A percentile compares a stretch with the other conserved stretches of the same genome.
These are phyloP conservation scores for Chlorella sp. DNA, from an alignment of 139 green algal species.

Conservation along the genomic window DNA sequence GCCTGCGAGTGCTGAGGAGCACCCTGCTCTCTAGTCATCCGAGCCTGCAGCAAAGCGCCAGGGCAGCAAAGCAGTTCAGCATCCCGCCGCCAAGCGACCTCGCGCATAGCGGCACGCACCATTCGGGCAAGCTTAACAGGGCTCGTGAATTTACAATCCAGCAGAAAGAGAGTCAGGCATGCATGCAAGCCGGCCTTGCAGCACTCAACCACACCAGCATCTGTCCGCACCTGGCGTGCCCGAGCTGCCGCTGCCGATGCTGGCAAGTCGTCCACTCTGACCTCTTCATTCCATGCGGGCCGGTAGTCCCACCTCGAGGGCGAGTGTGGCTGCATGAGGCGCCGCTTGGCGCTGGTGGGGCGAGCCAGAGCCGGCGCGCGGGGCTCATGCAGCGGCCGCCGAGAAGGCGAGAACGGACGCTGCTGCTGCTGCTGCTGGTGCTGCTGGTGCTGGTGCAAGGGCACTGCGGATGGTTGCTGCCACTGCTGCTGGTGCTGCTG, in stretches of 20 bases:
- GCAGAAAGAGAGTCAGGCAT: neutral
- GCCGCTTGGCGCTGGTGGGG: conserved; percentile 1
- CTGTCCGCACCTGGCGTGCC: neutral
- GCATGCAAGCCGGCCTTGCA: neutral
- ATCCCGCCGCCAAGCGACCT: neutral
- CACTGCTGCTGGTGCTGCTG: neutral
- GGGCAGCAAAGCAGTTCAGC: neutral
- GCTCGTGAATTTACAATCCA: too few species aligned
- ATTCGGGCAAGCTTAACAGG: neutral
- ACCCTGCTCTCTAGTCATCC: neutral
- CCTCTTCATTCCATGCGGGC: conserved; percentile 5
- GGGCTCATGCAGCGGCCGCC: conserved; percentile 19
- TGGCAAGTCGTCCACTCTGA: conserved; percentile 21
- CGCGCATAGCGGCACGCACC: neutral
- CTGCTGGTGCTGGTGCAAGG: neutral
- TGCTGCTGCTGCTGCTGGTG: neutral
- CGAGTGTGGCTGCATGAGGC: neutral
- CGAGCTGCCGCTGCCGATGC: neutral
- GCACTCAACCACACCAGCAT: neutral
- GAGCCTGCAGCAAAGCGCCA: neutral
- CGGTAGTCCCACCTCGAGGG: conserved; percentile 18
- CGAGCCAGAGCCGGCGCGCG: neutral
- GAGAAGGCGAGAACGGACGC: neutral
- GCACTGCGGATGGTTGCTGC: neutral
- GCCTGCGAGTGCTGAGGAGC: neutral